These are phyloP conservation scores for Saccharum spontaneum DNA, from an alignment of 176 grass and related monocot genomes.

Conservation along the genomic window DNA sequence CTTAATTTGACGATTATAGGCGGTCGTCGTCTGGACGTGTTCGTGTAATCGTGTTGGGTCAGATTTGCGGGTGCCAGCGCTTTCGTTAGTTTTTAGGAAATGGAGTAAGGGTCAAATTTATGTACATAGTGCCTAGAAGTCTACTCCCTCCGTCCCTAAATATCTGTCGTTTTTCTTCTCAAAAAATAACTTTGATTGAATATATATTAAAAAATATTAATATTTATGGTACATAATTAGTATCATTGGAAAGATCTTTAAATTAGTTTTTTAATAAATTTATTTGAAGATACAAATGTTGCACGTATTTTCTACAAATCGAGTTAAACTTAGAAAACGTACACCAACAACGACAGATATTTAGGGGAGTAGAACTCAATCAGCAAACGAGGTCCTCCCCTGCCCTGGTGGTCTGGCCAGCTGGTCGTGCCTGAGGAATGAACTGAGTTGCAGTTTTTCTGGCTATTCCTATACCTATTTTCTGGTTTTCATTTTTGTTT, in stretches of 20 bases:
- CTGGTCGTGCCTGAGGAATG: not conserved
- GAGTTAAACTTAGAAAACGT: no score
- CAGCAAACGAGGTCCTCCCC: not conserved
- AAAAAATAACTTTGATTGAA: no score
- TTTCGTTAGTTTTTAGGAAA: not conserved
- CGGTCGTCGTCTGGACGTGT: not conserved
- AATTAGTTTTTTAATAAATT: no score
- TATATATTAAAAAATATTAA: no score
- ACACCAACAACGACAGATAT: no score
- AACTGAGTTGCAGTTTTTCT: not conserved
- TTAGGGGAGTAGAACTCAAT: not conserved
- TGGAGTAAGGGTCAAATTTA: not conserved
- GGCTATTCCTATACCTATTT: not conserved
- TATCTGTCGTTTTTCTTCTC: no score
- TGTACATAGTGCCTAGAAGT: not conserved
- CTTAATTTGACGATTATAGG: constrained; percentile 1
- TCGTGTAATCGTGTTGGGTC: not conserved
- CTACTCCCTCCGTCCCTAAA: not conserved
- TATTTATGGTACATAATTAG: no score
- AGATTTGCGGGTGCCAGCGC: not conserved
- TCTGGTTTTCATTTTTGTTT: not conserved
- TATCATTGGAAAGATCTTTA: no score
- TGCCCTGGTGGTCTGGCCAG: not conserved
- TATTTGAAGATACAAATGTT: no score
- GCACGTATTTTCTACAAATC: no score